A percentile compares a stretch with the other conserved stretches of the same genome.
Evolutionary conservation across 352 stramenopile genomes (phyloP).

Genomic region (Pseudoperonospora humuli): DNA sequence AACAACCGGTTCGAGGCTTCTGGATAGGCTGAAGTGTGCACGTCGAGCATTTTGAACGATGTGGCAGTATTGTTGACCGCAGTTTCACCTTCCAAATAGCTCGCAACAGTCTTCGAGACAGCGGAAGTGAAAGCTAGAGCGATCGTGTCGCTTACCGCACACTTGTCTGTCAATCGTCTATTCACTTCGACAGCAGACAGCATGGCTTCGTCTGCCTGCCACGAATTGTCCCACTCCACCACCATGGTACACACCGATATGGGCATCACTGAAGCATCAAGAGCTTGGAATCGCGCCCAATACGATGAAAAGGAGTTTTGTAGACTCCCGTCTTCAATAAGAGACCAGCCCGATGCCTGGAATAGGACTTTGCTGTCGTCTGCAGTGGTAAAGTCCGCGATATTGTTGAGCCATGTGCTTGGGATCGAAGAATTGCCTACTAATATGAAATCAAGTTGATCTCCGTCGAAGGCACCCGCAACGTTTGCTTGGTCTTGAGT

Average conservation of each 20-base stretch:
- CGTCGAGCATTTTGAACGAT: slow-evolving; percentile 14
- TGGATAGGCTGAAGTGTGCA: slow-evolving; percentile 2
- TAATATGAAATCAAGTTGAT: slow-evolving; percentile 13
- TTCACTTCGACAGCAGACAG: slow-evolving; percentile 10
- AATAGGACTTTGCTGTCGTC: slow-evolving; percentile 12
- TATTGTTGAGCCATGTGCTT: slow-evolving; percentile 3
- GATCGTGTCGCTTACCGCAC: slow-evolving; percentile 23
- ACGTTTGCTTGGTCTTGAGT: neutral
- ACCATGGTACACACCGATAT: slow-evolving; percentile 21
- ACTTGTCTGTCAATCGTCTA: slow-evolving; percentile 8
- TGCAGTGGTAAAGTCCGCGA: slow-evolving; percentile 1
- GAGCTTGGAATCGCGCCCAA: slow-evolving; percentile 28
- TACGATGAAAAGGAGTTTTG: slow-evolving; percentile 9
- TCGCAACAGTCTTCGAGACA: slow-evolving; percentile 4
- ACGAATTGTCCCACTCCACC: slow-evolving; percentile 20
- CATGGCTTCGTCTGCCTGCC: slow-evolving; percentile 6
- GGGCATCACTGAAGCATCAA: neutral
- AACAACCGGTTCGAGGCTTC: slow-evolving; percentile 24
- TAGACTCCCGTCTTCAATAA: slow-evolving; percentile 15
- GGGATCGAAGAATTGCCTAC: slow-evolving; percentile 7
- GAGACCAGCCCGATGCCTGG: slow-evolving; percentile 7
- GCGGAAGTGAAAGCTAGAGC: slow-evolving; percentile 22
- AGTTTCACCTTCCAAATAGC: slow-evolving; percentile 15
- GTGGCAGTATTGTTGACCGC: slow-evolving; percentile 8
- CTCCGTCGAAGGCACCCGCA: slow-evolving; percentile 1